These are phyloP conservation scores for Lasiodiplodia citricola DNA, from an alignment of 2,329 filamentous ascomycete species.

Conservation along the genomic window DNA sequence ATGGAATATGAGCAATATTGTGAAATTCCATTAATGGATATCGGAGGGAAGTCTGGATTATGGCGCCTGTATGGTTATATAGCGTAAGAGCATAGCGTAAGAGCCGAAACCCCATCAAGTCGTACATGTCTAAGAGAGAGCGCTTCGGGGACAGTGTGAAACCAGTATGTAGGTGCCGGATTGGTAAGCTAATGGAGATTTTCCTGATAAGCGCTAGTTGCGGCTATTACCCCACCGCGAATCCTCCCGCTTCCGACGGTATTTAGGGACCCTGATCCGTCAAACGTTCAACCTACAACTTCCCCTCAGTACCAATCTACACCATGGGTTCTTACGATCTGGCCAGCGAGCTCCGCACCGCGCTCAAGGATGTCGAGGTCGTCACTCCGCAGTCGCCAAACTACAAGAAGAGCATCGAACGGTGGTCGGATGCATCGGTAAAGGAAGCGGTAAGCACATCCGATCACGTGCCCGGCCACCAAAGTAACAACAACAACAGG, in stretches of 20 bases:
- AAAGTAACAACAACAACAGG: background rate
- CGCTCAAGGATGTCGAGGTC: conserved; percentile 22
- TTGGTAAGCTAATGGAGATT: too few relatives aligned
- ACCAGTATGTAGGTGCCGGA: too few relatives aligned
- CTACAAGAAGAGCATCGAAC: conserved; percentile 30
- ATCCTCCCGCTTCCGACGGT: background rate
- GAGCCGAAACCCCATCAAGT: too few relatives aligned
- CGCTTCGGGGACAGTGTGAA: too few relatives aligned
- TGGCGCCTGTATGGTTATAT: too few relatives aligned
- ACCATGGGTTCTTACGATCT: background rate
- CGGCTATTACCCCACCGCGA: too few relatives aligned
- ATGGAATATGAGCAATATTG: too few relatives aligned
- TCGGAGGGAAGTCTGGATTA: too few relatives aligned
- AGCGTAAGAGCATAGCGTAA: too few relatives aligned
- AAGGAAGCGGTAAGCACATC: conserved; percentile 30
- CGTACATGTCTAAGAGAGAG: too few relatives aligned
- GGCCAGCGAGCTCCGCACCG: conserved; percentile 4
- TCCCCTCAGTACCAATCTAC: background rate
- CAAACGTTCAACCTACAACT: background rate
- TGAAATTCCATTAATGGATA: too few relatives aligned
- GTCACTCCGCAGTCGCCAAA: conserved; percentile 29
- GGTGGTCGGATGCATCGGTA: conserved; percentile 31
- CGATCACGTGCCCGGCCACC: background rate
- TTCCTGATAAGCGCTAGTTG: too few relatives aligned
- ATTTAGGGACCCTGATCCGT: background rate